These are phyloP conservation scores for Brassica balearica DNA, from an alignment of 441 rosid genomes.

Conservation along the genomic window DNA sequence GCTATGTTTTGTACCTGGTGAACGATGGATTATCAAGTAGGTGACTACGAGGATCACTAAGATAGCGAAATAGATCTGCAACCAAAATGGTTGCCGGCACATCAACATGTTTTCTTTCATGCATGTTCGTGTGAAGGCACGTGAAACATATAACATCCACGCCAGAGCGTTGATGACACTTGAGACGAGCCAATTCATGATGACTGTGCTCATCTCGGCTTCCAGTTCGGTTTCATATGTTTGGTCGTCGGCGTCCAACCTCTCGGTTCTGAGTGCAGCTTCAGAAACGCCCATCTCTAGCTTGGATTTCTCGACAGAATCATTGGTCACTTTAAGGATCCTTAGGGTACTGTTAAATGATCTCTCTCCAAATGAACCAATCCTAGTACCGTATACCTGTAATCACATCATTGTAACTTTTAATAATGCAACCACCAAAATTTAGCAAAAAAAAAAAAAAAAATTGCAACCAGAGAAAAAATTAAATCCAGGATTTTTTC, in stretches of 20 bases:
- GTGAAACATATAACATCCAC: constrained; percentile 64
- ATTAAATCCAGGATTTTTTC: not conserved
- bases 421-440: not conserved
- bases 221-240: constrained; percentile 61
- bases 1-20: constrained; percentile 58
- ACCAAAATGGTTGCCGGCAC: constrained; percentile 67
- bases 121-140: constrained; percentile 72
- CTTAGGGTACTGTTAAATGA: constrained; percentile 82
- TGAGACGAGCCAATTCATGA: constrained; percentile 78
- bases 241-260: constrained; percentile 42
- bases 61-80: constrained; percentile 61
- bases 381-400: constrained; percentile 82
- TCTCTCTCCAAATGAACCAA: constrained; percentile 67
- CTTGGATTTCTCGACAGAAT: constrained; percentile 67
- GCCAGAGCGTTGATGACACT: constrained; percentile 68
- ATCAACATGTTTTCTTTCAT: constrained; percentile 42
- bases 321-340: constrained; percentile 32
- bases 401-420: constrained; percentile 8
- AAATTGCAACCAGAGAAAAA: not conserved
- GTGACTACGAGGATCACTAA: constrained; percentile 62
- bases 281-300: constrained; percentile 67
- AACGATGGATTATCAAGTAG: constrained; percentile 65
- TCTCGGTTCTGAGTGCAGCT: constrained; percentile 70
- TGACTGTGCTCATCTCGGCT: constrained; percentile 45
- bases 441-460: not conserved